Conservation (phyloP, 2,329 filamentous ascomycete genomes). For the Lachnellula occidentalis region DNA sequence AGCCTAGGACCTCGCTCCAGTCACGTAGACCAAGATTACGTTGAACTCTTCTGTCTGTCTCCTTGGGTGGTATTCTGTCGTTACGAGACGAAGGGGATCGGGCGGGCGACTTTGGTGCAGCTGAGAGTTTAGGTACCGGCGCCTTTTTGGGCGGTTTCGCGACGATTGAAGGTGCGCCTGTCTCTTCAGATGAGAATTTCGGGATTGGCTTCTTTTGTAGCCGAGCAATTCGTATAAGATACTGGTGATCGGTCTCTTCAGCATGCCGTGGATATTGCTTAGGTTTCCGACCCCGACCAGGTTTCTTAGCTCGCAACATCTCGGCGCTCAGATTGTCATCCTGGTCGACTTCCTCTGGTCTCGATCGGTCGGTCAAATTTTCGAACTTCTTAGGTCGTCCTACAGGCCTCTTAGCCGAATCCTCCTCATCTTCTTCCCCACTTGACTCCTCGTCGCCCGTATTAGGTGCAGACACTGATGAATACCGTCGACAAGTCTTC, state of each 20-base stretch:
- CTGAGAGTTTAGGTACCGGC: background rate
- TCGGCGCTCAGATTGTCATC: slow-evolving; percentile 3
- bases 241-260: slow-evolving; percentile 37
- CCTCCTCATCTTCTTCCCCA: background rate
- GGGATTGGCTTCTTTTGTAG: slow-evolving; percentile 36
- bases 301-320: slow-evolving; percentile 17
- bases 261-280: slow-evolving; percentile 24
- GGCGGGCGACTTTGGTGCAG: background rate
- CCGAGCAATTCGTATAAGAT: slow-evolving; percentile 43
- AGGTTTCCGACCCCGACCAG: slow-evolving; percentile 21
- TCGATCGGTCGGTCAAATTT: slow-evolving; percentile 14
- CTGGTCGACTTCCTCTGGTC: background rate
- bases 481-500: slow-evolving; percentile 41
- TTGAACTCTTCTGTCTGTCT: slow-evolving; percentile 1
- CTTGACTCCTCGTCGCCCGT: slow-evolving; percentile 20
- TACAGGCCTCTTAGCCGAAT: slow-evolving; percentile 9
- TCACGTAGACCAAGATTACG: slow-evolving; percentile 43
- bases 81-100: slow-evolving; percentile 6
- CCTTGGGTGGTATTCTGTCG: slow-evolving; percentile 7
- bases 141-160: background rate
- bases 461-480: slow-evolving; percentile 30
- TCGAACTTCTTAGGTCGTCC: slow-evolving; percentile 24
- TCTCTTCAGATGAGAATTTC: slow-evolving; percentile 21
- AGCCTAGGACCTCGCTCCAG: slow-evolving; percentile 80
- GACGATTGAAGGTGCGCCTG: background rate